phyloP scores from a whole-genome alignment of 805 yeast species.

The Candida quercuum region DNA sequence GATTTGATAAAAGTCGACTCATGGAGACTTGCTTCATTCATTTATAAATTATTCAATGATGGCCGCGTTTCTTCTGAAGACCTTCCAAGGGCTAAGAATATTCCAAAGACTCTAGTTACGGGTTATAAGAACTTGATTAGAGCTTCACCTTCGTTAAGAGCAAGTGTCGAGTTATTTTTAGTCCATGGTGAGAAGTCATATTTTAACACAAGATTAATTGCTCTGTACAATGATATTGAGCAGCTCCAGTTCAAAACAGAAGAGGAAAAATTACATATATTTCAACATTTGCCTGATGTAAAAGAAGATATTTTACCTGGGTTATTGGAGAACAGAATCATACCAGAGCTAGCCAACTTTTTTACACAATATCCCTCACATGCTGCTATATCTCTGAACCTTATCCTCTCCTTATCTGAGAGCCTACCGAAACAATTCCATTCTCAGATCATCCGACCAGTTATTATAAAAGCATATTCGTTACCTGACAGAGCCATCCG shows the following conservation, averaged over 20 bases:
- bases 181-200: conserved; percentile 20
- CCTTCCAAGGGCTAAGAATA: conserved; percentile 11
- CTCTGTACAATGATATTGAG: conserved; percentile 46
- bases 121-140: conserved; percentile 36
- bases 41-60: conserved; percentile 38
- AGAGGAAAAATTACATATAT: conserved; percentile 45
- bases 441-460: conserved; percentile 45
- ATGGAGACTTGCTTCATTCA: conserved; percentile 54
- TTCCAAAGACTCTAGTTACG: conserved; percentile 34
- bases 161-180: conserved; percentile 26
- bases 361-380: conserved; percentile 26
- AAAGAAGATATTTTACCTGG: conserved; percentile 40
- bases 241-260: conserved; percentile 50
- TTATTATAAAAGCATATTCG: conserved; percentile 56
- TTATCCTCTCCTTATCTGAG: conserved; percentile 27
- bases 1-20: conserved; percentile 53
- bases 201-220: conserved; percentile 41
- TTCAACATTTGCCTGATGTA: conserved; percentile 31
- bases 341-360: conserved; percentile 64
- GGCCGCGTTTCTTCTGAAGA: conserved; percentile 8
- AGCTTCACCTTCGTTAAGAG: conserved; percentile 32
- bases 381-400: conserved; percentile 23
- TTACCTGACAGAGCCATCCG: conserved; percentile 75
- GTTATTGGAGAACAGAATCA: conserved; percentile 49
- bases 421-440: conserved; percentile 32